Conservation (phyloP, 345 rosid genomes). For the Erucastrum elatum region DNA sequence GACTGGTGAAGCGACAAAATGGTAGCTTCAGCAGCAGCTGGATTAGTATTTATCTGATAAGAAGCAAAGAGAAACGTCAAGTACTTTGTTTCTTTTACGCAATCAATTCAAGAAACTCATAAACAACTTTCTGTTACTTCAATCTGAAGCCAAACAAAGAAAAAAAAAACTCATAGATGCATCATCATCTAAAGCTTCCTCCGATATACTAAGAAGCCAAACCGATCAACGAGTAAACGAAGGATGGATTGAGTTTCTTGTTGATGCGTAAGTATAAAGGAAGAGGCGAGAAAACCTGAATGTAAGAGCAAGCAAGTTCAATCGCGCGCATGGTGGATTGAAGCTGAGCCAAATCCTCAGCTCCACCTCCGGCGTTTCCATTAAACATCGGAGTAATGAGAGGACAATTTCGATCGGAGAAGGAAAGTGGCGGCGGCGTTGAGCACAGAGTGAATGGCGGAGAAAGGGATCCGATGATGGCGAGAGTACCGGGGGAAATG, state of each 20-base stretch:
- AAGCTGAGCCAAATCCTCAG: conserved; percentile 62
- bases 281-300: conserved; percentile 59
- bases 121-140: conserved; percentile 27
- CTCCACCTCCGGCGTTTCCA: conserved; percentile 39
- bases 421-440: conserved; percentile 31
- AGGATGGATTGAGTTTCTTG: not conserved
- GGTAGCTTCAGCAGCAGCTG: conserved; percentile 82
- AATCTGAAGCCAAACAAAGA: conserved; percentile 19
- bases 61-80: conserved; percentile 10
- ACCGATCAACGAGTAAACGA: conserved; percentile 3
- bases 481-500: conserved; percentile 31
- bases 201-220: conserved; percentile 16
- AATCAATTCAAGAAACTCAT: conserved; percentile 5
- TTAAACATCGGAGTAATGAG: conserved; percentile 41
- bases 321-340: conserved; percentile 92
- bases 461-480: conserved; percentile 38
- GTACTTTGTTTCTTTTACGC: not conserved
- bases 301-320: conserved; percentile 87
- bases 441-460: conserved; percentile 35
- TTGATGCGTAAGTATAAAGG: not conserved
- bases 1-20: conserved; percentile 76
- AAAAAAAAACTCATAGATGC: conserved; percentile 29
- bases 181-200: conserved; percentile 4
- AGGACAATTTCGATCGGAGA: conserved; percentile 14
- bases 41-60: conserved; percentile 73